These are phyloP conservation scores for Millerago galiae DNA, from an alignment of 805 yeast genomes.

Conservation along the genomic window DNA sequence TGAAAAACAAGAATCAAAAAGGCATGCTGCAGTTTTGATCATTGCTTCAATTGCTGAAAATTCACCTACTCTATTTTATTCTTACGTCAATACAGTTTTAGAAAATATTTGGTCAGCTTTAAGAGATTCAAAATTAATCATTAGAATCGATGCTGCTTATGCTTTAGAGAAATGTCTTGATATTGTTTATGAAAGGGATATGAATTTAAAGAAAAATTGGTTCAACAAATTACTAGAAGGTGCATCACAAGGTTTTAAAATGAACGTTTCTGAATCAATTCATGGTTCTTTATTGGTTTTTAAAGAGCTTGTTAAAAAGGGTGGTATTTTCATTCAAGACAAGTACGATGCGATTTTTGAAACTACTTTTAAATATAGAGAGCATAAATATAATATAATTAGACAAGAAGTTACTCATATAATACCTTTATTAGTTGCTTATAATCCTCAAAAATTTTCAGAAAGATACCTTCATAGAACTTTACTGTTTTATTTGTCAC, in stretches of 20 bases:
- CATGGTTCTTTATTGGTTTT: constrained; percentile 84
- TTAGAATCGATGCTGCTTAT: constrained; percentile 79
- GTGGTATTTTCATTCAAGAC: constrained; percentile 65
- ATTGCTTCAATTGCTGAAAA: constrained; percentile 79
- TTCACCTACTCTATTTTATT: constrained; percentile 77
- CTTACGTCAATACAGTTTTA: constrained; percentile 70
- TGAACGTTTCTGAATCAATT: constrained; percentile 56
- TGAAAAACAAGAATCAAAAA: constrained; percentile 79
- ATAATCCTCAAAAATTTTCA: constrained; percentile 68
- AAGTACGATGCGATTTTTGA: constrained; percentile 76
- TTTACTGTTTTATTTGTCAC: constrained; percentile 68
- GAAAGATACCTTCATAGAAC: constrained; percentile 77
- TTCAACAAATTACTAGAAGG: constrained; percentile 62
- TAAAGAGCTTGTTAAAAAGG: constrained; percentile 66
- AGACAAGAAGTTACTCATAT: constrained; percentile 81
- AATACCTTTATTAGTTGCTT: constrained; percentile 76
- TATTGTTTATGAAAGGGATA: constrained; percentile 75
- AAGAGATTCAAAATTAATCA: constrained; percentile 66
- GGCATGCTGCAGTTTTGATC: constrained; percentile 86
- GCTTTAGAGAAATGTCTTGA: constrained; percentile 72
- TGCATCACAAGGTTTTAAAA: constrained; percentile 53
- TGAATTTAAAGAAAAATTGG: constrained; percentile 66
- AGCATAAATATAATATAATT: constrained; percentile 67
- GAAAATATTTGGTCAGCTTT: constrained; percentile 85
- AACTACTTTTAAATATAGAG: constrained; percentile 65